Conservation (phyloP, 148 eudicot genomes). For the Fallopia convolvulus region DNA sequence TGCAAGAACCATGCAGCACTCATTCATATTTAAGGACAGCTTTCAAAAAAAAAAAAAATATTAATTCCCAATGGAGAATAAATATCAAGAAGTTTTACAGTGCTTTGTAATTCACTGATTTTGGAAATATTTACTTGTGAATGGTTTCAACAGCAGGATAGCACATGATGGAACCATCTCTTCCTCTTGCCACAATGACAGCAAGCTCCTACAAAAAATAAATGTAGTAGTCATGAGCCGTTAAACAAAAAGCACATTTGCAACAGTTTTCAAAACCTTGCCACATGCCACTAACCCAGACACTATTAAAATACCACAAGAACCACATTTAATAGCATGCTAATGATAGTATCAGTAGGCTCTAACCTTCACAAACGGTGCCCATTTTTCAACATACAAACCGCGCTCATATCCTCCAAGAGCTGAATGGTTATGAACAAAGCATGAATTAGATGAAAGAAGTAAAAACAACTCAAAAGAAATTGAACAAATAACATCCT, state of each 20-base stretch:
- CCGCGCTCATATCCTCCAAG: constrained; percentile 90
- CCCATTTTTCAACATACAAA: constrained; percentile 93
- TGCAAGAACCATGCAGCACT: background rate
- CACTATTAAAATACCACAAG: background rate
- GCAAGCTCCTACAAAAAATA: constrained; percentile 64
- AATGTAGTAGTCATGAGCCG: background rate
- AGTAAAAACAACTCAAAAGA: background rate
- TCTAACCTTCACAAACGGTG: constrained; percentile 91
- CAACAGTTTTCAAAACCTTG: background rate
- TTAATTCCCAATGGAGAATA: background rate
- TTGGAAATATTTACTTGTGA: constrained; percentile 52
- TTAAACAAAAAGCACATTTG: background rate
- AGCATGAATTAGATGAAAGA: constrained; percentile 7
- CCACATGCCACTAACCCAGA: background rate
- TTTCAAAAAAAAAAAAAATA: background rate
- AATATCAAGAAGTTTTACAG: background rate
- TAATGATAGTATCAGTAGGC: background rate
- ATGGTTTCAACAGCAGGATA: constrained; percentile 94
- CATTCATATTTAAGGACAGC: background rate
- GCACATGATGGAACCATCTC: constrained; percentile 64
- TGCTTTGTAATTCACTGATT: background rate
- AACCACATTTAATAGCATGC: background rate
- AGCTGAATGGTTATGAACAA: constrained; percentile 32
- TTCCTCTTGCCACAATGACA: constrained; percentile 95
- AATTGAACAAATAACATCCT: background rate